These are phyloP conservation scores for Lumnitzera racemosa DNA, from an alignment of 345 rosid species.

Conservation along the genomic window DNA sequence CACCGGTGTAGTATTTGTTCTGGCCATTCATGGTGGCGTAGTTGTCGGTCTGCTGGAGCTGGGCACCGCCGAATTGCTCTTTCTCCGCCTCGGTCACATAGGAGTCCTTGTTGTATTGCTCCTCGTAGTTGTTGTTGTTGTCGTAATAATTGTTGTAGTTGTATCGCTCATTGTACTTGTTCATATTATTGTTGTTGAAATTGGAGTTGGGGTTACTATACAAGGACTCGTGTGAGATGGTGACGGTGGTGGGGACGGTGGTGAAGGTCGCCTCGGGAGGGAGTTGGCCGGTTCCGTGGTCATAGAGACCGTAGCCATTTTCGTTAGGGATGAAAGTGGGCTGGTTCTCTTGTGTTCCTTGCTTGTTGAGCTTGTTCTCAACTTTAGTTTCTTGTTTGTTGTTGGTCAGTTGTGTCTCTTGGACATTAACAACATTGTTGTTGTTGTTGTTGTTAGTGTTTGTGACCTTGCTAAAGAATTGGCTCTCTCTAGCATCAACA, in stretches of 20 bases:
- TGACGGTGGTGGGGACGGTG: background rate
- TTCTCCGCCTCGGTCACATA: conserved; percentile 9
- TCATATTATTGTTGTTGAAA: background rate
- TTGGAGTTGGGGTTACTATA: conserved; percentile 12
- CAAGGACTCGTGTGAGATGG: conserved; percentile 18
- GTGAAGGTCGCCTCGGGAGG: conserved; percentile 20
- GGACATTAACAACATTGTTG: background rate
- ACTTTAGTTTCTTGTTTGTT: conserved; percentile 3
- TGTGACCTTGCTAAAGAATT: conserved; percentile 35
- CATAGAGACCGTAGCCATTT: conserved; percentile 48
- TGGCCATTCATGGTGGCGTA: conserved; percentile 11
- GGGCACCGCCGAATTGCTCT: conserved; percentile 10
- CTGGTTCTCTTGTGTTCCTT: conserved; percentile 10
- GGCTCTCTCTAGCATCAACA: conserved; percentile 23
- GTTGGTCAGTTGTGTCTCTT: conserved; percentile 5
- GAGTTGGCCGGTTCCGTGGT: conserved; percentile 19
- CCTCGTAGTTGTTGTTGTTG: background rate
- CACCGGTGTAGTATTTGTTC: conserved; percentile 14
- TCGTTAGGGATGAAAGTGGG: conserved; percentile 30
- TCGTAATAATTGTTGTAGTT: background rate
- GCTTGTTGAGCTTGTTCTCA: conserved; percentile 3
- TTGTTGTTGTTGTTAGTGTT: conserved; percentile 9
- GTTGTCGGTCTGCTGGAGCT: conserved; percentile 17
- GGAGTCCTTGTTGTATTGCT: conserved; percentile 11
- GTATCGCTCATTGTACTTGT: background rate